Evolutionary conservation across 192 early-diverging fungal species (phyloP).

Genomic region (Coemansia sp.): DNA sequence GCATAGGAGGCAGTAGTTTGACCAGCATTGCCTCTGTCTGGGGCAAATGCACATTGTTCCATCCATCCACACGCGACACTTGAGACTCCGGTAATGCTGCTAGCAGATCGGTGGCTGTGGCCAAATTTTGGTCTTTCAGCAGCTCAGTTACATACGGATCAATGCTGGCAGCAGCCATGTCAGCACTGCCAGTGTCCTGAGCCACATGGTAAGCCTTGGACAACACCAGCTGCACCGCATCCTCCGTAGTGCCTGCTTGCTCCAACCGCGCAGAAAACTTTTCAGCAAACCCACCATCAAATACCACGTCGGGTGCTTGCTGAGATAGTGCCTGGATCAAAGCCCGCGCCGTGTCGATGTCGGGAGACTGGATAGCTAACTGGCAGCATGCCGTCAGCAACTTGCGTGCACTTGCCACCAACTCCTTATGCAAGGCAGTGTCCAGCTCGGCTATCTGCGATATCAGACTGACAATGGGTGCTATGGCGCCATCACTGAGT

Average conservation of each 20-base stretch:
- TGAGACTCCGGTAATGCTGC: constrained; percentile 20
- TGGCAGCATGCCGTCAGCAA: constrained; percentile 37
- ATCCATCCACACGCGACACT: constrained; percentile 8
- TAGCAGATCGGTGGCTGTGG: constrained; percentile 16
- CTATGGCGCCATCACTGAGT: constrained; percentile 12
- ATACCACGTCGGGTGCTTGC: constrained; percentile 36
- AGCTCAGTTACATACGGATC: constrained; percentile 23
- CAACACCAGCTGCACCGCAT: constrained; percentile 29
- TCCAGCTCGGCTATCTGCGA: constrained; percentile 31
- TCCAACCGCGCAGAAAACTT: constrained; percentile 30
- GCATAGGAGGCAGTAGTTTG: constrained; percentile 1
- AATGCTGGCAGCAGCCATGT: constrained; percentile 21
- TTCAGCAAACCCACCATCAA: constrained; percentile 27
- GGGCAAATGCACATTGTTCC: constrained; percentile 20
- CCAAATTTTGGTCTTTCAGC: constrained; percentile 2
- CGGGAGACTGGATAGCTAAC: constrained; percentile 30
- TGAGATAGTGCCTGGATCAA: constrained; percentile 33
- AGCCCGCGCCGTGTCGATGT: constrained; percentile 14
- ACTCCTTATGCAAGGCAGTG: not conserved
- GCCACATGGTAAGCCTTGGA: constrained; percentile 31
- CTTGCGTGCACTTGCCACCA: constrained; percentile 12
- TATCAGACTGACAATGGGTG: constrained; percentile 26
- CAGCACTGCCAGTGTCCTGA: constrained; percentile 8
- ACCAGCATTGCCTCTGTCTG: constrained; percentile 6
- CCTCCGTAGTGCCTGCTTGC: constrained; percentile 21